Evolutionary conservation across 352 stramenopile genomes (phyloP).

Genomic region (Phytophthora vignae): DNA sequence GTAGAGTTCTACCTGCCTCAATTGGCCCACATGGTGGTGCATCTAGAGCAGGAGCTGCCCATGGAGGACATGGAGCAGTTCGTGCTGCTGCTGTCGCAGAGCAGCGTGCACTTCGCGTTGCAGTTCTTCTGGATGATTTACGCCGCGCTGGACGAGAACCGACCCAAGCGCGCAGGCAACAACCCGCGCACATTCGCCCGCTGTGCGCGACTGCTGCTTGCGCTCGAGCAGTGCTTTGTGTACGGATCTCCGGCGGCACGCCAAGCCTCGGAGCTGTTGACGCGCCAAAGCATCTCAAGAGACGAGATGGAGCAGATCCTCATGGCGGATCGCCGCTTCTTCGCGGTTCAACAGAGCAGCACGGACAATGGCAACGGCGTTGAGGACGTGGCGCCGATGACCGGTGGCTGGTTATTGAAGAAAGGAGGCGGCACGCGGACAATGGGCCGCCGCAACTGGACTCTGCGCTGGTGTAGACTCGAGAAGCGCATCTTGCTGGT

Average conservation of each 20-base stretch:
- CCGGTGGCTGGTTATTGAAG: conserved; percentile 78
- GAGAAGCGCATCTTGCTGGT: conserved; percentile 81
- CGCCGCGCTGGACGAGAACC: conserved; percentile 79
- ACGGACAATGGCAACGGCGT: conserved; percentile 13
- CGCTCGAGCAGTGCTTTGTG: conserved; percentile 83
- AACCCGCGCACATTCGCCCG: conserved; percentile 76
- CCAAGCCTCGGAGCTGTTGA: conserved; percentile 68
- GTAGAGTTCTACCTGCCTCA: conserved; percentile 86
- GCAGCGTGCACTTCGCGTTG: conserved; percentile 83
- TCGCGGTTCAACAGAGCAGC: conserved; percentile 64
- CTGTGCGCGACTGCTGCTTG: conserved; percentile 76
- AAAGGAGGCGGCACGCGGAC: conserved; percentile 80
- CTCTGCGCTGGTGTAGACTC: conserved; percentile 76
- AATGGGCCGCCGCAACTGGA: conserved; percentile 84
- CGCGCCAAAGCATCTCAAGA: conserved; percentile 67
- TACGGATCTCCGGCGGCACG: conserved; percentile 73
- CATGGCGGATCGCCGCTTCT: conserved; percentile 74
- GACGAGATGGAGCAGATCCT: conserved; percentile 81
- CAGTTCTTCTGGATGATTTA: conserved; percentile 90
- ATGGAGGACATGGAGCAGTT: conserved; percentile 86
- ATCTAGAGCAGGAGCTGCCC: conserved; percentile 80
- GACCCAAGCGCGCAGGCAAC: conserved; percentile 64
- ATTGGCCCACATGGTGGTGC: conserved; percentile 85
- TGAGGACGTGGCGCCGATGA: conserved; percentile 22
- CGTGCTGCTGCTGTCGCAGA: conserved; percentile 75